These are phyloP conservation scores for Clitocybe nebularis DNA, from an alignment of 1,284 basidiomycete genomes.

Conservation along the genomic window DNA sequence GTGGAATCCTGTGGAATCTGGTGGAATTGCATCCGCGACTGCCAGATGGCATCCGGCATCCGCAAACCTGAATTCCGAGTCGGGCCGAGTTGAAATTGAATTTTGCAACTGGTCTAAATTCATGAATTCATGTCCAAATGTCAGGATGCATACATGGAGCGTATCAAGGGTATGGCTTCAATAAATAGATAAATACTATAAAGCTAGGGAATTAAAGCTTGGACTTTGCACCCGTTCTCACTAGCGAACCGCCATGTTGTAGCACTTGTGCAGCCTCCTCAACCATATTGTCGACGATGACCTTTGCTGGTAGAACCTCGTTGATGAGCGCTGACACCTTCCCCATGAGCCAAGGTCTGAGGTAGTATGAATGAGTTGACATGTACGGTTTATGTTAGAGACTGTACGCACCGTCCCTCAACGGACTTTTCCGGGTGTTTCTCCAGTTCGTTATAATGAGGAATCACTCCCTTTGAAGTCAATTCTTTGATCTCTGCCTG, in stretches of 20 bases:
- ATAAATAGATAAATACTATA: too few relatives aligned
- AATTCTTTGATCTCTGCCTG: conserved; percentile 73
- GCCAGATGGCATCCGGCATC: too few relatives aligned
- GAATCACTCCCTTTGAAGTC: conserved; percentile 74
- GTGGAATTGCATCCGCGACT: too few relatives aligned
- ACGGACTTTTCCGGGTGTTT: conserved; percentile 71
- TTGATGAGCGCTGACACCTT: conserved; percentile 72
- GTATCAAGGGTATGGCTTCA: too few relatives aligned
- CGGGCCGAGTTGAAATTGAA: too few relatives aligned
- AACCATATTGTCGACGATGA: conserved; percentile 81
- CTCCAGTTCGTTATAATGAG: conserved; percentile 66
- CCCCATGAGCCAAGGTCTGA: conserved; percentile 71
- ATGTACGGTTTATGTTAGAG: not conserved
- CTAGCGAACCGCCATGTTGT: conserved; percentile 28
- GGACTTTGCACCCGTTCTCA: conserved; percentile 27
- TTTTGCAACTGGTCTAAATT: too few relatives aligned
- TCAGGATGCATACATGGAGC: too few relatives aligned
- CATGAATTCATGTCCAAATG: too few relatives aligned
- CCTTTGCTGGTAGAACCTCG: conserved; percentile 74
- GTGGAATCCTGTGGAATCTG: too few relatives aligned
- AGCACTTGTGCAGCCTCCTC: conserved; percentile 55
- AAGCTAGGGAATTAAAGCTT: conserved; percentile 28
- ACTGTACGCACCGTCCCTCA: conserved; percentile 23
- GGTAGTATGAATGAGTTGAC: not conserved
- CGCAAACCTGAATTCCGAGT: too few relatives aligned